Conservation (phyloP, 345 rosid genomes). For the Bruguiera parviflora region DNA sequence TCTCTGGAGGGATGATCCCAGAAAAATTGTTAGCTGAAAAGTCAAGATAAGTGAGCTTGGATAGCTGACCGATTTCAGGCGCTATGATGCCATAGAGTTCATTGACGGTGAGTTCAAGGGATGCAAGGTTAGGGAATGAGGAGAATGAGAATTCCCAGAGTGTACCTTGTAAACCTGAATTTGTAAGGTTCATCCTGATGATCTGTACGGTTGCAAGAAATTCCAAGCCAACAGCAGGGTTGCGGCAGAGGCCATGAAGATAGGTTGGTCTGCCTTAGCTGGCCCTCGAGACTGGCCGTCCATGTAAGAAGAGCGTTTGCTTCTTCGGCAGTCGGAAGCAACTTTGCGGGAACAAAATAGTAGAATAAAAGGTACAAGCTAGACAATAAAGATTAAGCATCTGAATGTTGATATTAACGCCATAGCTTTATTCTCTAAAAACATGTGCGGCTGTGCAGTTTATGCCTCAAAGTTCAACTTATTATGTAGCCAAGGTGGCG, state of each 20-base stretch:
- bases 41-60: conserved; percentile 26
- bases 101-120: conserved; percentile 15
- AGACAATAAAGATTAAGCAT: neutral
- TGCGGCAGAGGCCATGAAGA: conserved; percentile 16
- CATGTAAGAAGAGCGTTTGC: conserved; percentile 29
- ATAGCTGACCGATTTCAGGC: conserved; percentile 17
- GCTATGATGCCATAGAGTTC: conserved; percentile 18
- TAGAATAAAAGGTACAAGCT: neutral
- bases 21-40: conserved; percentile 4
- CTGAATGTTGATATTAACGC: neutral
- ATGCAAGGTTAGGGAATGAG: conserved; percentile 18
- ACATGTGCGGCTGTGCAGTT: too few species aligned
- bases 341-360: neutral
- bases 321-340: conserved; percentile 4
- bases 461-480: too few species aligned
- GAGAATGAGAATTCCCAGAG: conserved; percentile 19
- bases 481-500: too few species aligned
- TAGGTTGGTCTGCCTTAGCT: neutral
- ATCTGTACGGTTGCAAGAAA: neutral
- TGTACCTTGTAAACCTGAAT: conserved; percentile 13
- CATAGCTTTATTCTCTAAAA: too few species aligned
- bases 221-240: conserved; percentile 7
- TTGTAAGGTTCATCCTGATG: neutral
- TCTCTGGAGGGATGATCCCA: conserved; percentile 18
- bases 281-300: conserved; percentile 24